Percentiles rank a stretch among this genome's conserved stretches.
Conservation (phyloP, 108 stramenopile species). For the Skeletonema marinoi region DNA sequence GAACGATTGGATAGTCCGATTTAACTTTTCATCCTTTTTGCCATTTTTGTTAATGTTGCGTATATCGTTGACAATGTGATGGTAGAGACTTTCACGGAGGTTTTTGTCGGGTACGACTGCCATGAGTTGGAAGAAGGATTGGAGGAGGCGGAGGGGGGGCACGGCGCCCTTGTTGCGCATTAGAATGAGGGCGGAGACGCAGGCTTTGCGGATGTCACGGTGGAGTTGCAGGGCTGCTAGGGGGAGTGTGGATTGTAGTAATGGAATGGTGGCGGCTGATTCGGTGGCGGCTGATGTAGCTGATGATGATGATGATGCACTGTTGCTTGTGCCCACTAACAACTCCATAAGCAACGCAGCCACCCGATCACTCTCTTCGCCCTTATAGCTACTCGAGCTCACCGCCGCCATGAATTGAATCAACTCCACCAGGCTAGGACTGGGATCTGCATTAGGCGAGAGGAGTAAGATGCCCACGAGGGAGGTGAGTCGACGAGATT, state of each 20-base stretch:
- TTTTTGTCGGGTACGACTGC: slow-evolving; percentile 86
- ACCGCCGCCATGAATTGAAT: slow-evolving; percentile 91
- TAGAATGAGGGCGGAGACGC: slow-evolving; percentile 89
- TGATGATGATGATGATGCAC: slow-evolving; percentile 6
- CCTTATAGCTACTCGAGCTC: slow-evolving; percentile 75
- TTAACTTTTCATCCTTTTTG: slow-evolving; percentile 78
- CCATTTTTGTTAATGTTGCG: slow-evolving; percentile 90
- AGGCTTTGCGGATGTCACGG: slow-evolving; percentile 84
- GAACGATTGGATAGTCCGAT: slow-evolving; percentile 81
- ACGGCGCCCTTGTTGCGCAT: slow-evolving; percentile 90
- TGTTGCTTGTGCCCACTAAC: slow-evolving; percentile 63
- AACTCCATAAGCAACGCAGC: slow-evolving; percentile 78
- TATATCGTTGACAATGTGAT: slow-evolving; percentile 92
- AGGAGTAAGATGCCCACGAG: slow-evolving; percentile 73
- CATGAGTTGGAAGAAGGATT: slow-evolving; percentile 94
- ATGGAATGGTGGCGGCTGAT: neutral
- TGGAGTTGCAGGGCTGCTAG: slow-evolving; percentile 73
- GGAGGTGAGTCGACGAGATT: slow-evolving; percentile 77
- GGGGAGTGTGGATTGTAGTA: slow-evolving; percentile 50
- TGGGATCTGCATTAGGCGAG: slow-evolving; percentile 73
- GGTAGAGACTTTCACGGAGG: slow-evolving; percentile 82
- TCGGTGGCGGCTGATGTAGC: neutral
- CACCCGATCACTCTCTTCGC: slow-evolving; percentile 77
- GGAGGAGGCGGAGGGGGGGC: slow-evolving; percentile 80
- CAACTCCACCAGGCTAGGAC: slow-evolving; percentile 79